Evolutionary conservation across 2,329 filamentous ascomycete genomes (phyloP).

Genomic region (Clarireedia hainanense): DNA sequence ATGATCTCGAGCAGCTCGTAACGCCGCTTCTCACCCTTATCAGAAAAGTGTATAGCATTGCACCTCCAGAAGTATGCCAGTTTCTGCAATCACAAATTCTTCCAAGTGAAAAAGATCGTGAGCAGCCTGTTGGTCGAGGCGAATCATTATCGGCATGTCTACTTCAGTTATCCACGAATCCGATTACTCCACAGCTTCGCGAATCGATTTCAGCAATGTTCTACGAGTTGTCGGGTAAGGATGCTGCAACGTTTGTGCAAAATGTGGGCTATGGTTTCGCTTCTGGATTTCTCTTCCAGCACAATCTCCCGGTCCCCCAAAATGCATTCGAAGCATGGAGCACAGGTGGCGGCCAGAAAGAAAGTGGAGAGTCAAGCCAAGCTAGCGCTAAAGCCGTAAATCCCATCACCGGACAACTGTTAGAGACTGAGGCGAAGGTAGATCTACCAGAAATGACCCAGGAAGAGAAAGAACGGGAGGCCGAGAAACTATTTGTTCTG

Average conservation of each 20-base stretch:
- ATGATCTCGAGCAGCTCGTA: slow-evolving; percentile 63
- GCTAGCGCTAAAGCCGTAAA: slow-evolving; percentile 21
- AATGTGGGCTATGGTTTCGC: slow-evolving; percentile 96
- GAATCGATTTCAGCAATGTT: slow-evolving; percentile 70
- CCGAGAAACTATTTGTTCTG: slow-evolving; percentile 28
- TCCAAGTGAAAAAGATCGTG: slow-evolving; percentile 69
- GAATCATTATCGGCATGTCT: slow-evolving; percentile 68
- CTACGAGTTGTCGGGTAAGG: slow-evolving; percentile 78
- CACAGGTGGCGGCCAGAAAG: slow-evolving; percentile 13
- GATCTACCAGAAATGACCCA: slow-evolving; percentile 69
- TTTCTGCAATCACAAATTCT: slow-evolving; percentile 62
- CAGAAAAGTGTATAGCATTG: slow-evolving; percentile 61
- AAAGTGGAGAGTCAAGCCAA: slow-evolving; percentile 21
- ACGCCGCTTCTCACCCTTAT: slow-evolving; percentile 70
- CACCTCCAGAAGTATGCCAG: slow-evolving; percentile 52
- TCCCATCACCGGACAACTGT: slow-evolving; percentile 26
- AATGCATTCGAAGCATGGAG: slow-evolving; percentile 51
- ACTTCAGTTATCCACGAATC: slow-evolving; percentile 68
- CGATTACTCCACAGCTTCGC: slow-evolving; percentile 62
- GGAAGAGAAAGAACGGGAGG: slow-evolving; percentile 83
- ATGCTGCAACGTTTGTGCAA: slow-evolving; percentile 71
- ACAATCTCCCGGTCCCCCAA: slow-evolving; percentile 70
- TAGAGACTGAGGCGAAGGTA: slow-evolving; percentile 29
- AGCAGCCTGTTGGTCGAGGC: slow-evolving; percentile 67
- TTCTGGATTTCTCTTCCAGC: slow-evolving; percentile 79